Evolutionary conservation across 306 rosid species (phyloP), one percentile per base, ranked within the genome.

Genomic region (Sphenostylis stenocarpa): DNA sequence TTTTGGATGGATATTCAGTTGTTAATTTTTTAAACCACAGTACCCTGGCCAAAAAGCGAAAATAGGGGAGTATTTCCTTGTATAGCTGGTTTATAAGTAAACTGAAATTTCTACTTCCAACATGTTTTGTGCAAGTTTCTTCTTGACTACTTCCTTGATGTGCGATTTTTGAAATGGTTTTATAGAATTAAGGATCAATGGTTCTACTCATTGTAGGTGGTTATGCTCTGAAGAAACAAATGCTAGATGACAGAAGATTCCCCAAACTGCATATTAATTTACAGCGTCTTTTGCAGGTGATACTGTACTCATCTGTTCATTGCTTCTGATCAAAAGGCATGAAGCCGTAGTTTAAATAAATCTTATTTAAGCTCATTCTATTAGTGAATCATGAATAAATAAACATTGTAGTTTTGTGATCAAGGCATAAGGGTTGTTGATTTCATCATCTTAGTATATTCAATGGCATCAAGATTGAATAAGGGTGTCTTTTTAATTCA

Each of bases 181-280:
- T 38, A 43, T 58, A 8, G 33, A 57, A 44, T 31, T 70, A 56
- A 57, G 77, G 72, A 60, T 48, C 31, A 44, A 56, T 9, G 67
- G 51, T 78, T 85, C 60, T 77, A 70, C 47, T 61, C 17, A 44
- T 77, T 82, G 67, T 77, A 92, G 97, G 97, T 78, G 97, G 97
- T 76, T 86, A 87, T 82, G 86, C 87, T 69, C 81, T 91, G 86
- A 92, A 92, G 89, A 95, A 95, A 83, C 91, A 92, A 89, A 92
- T 95, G 99, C 86, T 95, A 41, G 99, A 95, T 83, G 99, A 95
- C 53, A 87, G 99, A 88, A 88, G 94, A 92, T 95, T 95, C 78
- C 97, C 99, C 57, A 95, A 95, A 80, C 86, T 95, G 85, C 95
- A 95, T 86, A 88, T 92, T 80, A 80, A 95, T 78, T 85, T 95